Base-by-base conservation (phyloP, 176 grass and related monocot genomes). In the Rhynchospora tenuis region DNA sequence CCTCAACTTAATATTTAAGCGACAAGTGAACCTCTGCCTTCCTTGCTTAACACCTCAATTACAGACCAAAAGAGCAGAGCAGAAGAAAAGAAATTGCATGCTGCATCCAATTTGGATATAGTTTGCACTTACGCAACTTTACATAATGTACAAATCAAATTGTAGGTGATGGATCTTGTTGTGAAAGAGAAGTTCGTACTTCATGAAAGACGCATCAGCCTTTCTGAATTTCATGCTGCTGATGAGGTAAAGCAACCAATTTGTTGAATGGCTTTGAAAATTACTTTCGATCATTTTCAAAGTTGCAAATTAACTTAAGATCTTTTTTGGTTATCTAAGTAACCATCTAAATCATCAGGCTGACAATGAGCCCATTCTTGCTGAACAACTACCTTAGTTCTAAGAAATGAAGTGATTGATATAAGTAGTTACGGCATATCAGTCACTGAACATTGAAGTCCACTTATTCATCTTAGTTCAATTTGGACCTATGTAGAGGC, bases 221-320 rank as follows among this genome's bases (percentile, higher is more conserved):
- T 98, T 82, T 98, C 95, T 70, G 95, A 98, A 92, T 98, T 98
- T 73, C 95, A 98, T 84, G 87, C 95, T 84, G 95, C 95, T 65
- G 95, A 98, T 70, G 95, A 98, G 95, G 95, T 98, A 76, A 76
- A 76, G 73, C 6, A 55, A 54, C 23, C 48, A 29, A 48, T 71
- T 22, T 54, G 47, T 28, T 43, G 64, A 68, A 68, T 68, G 9
- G 31, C 31, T 42, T 43, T 68, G 29, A 14, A 68, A 42, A 68
- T 68, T 68, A 8, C 29, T 68, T 68, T 24, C 64, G 42, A 42
- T 19, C 6, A 68, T 67, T 31, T 9, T 68, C 15, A 16, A 8
- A 68, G 5, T 7, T 68, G 15, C 29, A 68, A 68, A 38, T 68
- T 8, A 68, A 42, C 4, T 16, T 17, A 61, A 61, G 20, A 61